phyloP scores from a whole-genome alignment of 1,284 basidiomycete genomes.

The Cryptococcus hybrid region DNA sequence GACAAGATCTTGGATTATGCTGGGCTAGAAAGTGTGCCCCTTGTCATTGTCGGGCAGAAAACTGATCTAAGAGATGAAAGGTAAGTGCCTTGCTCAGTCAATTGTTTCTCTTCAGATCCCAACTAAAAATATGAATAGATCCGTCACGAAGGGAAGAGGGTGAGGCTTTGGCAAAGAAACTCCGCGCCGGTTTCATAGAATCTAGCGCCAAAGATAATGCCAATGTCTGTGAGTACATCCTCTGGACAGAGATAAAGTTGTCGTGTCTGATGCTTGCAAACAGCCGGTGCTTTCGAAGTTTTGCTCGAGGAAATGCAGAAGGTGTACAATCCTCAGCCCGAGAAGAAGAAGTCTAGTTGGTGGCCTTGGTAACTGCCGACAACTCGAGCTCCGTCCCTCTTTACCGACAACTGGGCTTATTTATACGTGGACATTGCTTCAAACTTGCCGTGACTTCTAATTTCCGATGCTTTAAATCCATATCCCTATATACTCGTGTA shows the following conservation, averaged over 20 bases:
- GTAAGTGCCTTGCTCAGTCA: slow-evolving; percentile 16
- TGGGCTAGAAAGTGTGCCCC: slow-evolving; percentile 84
- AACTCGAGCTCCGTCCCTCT: not conserved
- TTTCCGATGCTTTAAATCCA: not conserved
- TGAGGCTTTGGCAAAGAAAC: slow-evolving; percentile 67
- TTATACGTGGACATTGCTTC: not conserved
- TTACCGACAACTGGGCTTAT: not conserved
- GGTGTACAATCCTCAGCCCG: slow-evolving; percentile 48
- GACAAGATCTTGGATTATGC: slow-evolving; percentile 98
- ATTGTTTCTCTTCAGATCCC: slow-evolving; percentile 31
- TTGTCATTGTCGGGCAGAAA: slow-evolving; percentile 97
- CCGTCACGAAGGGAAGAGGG: slow-evolving; percentile 73
- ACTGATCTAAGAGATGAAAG: slow-evolving; percentile 66
- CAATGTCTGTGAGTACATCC: slow-evolving; percentile 75
- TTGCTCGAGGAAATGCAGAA: slow-evolving; percentile 74
- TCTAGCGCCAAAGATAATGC: slow-evolving; percentile 84
- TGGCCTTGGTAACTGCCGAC: slow-evolving; percentile 18
- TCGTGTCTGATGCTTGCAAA: not conserved
- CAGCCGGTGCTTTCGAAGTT: slow-evolving; percentile 84
- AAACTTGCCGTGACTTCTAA: not conserved
- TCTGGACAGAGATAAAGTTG: not conserved
- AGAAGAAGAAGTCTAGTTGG: slow-evolving; percentile 47
- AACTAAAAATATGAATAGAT: slow-evolving; percentile 54
- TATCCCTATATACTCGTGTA: not conserved
- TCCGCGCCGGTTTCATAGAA: slow-evolving; percentile 79